These are phyloP conservation scores for Mycena epipterygia DNA, from an alignment of 768 basidiomycete species.

Conservation along the genomic window DNA sequence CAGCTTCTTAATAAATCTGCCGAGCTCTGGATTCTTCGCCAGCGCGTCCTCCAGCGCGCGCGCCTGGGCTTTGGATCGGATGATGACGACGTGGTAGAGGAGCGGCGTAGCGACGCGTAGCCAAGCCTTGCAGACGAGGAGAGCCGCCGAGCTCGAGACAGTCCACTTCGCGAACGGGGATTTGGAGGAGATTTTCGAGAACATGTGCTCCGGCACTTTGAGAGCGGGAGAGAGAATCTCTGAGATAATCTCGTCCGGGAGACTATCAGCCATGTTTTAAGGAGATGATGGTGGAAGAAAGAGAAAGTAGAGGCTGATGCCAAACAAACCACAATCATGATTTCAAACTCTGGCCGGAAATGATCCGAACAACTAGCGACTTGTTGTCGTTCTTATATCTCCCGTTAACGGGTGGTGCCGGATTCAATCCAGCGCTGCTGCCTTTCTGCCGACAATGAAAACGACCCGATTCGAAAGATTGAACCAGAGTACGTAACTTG, in stretches of 20 bases:
- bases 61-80: constrained; percentile 10
- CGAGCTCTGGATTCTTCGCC: background rate
- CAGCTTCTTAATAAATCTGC: constrained; percentile 4
- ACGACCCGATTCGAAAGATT: too few species aligned
- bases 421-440: too few species aligned
- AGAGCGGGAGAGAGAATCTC: constrained; percentile 17
- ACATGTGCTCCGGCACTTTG: constrained; percentile 1
- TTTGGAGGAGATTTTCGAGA: background rate
- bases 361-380: too few species aligned
- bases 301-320: too few species aligned
- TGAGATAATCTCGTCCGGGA: constrained; percentile 17
- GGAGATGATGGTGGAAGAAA: too few species aligned
- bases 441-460: too few species aligned
- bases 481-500: too few species aligned
- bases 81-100: background rate
- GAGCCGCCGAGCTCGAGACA: constrained; percentile 4
- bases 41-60: constrained; percentile 8
- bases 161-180: constrained; percentile 14
- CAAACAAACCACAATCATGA: too few species aligned
- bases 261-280: background rate
- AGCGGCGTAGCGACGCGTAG: constrained; percentile 10
- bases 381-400: too few species aligned
- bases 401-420: too few species aligned
- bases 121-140: constrained; percentile 22
- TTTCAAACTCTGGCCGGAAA: too few species aligned